phyloP scores from a whole-genome alignment of 192 early-diverging fungal species.

The Backusella westeae region DNA sequence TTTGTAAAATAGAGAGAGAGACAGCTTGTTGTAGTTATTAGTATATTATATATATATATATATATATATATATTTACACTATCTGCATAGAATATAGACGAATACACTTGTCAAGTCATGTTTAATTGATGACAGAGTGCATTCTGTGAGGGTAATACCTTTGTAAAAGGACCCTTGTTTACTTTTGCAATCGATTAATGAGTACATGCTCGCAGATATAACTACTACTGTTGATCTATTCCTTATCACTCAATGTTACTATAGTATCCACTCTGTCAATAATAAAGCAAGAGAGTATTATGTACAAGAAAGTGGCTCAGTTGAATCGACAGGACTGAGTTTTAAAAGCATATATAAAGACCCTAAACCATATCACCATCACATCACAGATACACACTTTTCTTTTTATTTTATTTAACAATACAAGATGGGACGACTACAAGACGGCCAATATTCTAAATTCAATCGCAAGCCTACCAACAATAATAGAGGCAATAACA shows the following conservation, averaged over 20 bases:
- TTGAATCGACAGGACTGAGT: background rate
- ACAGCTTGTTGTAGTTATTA: too few species aligned
- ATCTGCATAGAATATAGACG: too few species aligned
- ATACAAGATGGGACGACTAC: conserved; percentile 19
- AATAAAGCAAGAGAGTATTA: too few species aligned
- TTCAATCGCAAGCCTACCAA: background rate
- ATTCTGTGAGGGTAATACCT: too few species aligned
- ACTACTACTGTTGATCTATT: background rate
- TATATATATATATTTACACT: too few species aligned
- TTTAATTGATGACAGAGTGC: too few species aligned
- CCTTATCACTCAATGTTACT: too few species aligned
- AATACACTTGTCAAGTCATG: too few species aligned
- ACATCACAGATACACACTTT: background rate
- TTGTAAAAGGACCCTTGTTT: too few species aligned
- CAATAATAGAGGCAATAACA: background rate
- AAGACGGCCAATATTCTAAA: conserved; percentile 23
- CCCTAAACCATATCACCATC: too few species aligned
- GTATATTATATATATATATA: too few species aligned
- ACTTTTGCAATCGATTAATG: background rate
- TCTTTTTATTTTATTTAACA: background rate
- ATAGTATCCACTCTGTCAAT: too few species aligned
- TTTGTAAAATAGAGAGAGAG: background rate
- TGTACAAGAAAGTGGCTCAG: background rate
- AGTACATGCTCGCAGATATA: background rate
- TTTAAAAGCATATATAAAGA: background rate